Conservation (phyloP, 371 early-diverging fungal species). For the Mortierella sp. region DNA sequence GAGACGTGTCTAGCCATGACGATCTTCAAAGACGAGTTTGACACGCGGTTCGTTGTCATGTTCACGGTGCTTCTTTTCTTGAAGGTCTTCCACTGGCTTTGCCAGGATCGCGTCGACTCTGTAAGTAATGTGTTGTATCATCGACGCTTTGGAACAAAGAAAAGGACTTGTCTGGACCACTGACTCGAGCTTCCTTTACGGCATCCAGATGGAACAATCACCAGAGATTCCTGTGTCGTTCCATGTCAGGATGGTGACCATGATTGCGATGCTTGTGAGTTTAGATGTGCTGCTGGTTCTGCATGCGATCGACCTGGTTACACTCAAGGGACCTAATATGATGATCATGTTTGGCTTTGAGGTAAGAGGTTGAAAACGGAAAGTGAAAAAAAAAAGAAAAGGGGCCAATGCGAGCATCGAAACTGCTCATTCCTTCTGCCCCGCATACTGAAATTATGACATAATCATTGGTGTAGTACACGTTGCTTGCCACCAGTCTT, state of each 20-base stretch:
- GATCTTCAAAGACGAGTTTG: conserved; percentile 94
- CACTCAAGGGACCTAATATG: conserved; percentile 80
- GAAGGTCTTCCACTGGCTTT: conserved; percentile 97
- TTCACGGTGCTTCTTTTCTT: conserved; percentile 87
- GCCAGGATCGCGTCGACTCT: conserved; percentile 91
- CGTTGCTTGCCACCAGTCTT: conserved; percentile 81
- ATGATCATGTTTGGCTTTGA: conserved; percentile 97
- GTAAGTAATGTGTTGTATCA: conserved; percentile 64
- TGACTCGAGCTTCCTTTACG: neutral
- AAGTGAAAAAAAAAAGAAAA: no score
- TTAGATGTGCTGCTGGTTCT: conserved; percentile 77
- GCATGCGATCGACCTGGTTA: conserved; percentile 74
- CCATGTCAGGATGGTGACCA: conserved; percentile 75
- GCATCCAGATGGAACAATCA: conserved; percentile 87
- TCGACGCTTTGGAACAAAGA: no score
- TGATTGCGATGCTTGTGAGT: conserved; percentile 72
- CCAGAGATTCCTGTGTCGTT: conserved; percentile 69
- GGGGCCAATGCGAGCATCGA: no score
- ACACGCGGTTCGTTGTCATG: conserved; percentile 82
- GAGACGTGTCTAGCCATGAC: conserved; percentile 97
- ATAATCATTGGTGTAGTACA: conserved; percentile 81
- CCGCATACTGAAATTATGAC: no score
- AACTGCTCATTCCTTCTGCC: no score
- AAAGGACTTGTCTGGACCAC: no score
- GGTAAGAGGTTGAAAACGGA: no score